Evolutionary conservation across 2,329 filamentous ascomycete genomes (phyloP), one percentile per base, ranked within the genome.

Genomic region (Colletotrichum eleusines): DNA sequence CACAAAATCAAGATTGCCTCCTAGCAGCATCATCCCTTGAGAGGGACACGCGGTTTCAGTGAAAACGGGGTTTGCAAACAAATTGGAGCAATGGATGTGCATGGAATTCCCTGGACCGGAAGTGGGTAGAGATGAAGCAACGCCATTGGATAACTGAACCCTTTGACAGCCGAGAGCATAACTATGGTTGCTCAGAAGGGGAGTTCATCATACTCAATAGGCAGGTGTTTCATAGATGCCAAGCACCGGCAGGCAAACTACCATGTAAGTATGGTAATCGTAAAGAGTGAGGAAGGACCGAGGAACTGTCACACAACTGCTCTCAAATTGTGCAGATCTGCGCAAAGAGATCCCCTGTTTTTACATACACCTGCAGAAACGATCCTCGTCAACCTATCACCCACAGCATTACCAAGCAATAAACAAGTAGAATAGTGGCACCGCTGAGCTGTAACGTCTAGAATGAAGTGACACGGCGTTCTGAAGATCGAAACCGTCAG

Each of bases 381-480:
- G 2, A 20, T 61, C 14, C 28, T 42, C 14, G 7, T 38, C 62
- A 42, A n/a, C 50, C 33, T 18, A 28, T 20, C 18, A 42, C 57
- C 35, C 8, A 38, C 44, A 58, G 14, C 14, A 68, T 40, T 33
- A 44, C 35, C 35, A 42, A 64, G 51, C 38, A 40, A 18, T 23
- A 16, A 23, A 14, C 23, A 54, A 28, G 51, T 58, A 51, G 14
- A 65, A 58, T 58, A 33, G 12, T 38, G n/a, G 23, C 51, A 50
- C 63, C 61, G 57, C 58, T 51, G 64, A 58, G 57, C 26, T 40
- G n/a, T 7, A 33, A 5, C 38, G n/a, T 53, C n/a, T 57, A 51
- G 44, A 54, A 58, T 63, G 40, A 63, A 58, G 44, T 67, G 23
- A 63, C 51, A 18, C 53, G 58, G 63, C 51, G 63, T 63, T 23